These are phyloP conservation scores for Moesziomyces sp. DNA, from an alignment of 1,284 basidiomycete genomes.

Conservation along the genomic window DNA sequence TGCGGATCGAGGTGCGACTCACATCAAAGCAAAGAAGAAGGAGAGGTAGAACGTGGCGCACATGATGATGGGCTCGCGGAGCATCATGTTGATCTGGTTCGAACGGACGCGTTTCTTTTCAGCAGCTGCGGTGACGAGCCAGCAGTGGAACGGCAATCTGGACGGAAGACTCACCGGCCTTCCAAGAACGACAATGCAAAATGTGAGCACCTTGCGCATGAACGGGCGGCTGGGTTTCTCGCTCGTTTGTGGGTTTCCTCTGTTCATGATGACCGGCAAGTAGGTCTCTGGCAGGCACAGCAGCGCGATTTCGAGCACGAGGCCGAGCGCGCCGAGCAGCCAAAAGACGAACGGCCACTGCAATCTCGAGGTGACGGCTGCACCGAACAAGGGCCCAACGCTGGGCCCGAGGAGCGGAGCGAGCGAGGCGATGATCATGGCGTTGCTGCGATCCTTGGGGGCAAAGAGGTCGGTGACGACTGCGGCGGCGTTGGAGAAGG, in stretches of 20 bases:
- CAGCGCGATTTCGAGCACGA: constrained; percentile 16
- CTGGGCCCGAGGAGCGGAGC: constrained; percentile 31
- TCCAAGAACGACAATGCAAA: constrained; percentile 23
- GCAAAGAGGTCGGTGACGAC: constrained; percentile 44
- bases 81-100: constrained; percentile 38
- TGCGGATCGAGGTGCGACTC: constrained; percentile 1
- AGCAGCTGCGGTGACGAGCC: too few relatives aligned
- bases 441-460: constrained; percentile 15
- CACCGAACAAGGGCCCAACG: constrained; percentile 40
- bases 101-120: too few relatives aligned
- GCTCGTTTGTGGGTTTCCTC: constrained; percentile 1
- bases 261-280: constrained; percentile 9
- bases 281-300: constrained; percentile 40
- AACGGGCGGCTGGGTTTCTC: background rate
- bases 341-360: constrained; percentile 35
- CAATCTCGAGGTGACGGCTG: constrained; percentile 9
- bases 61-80: constrained; percentile 35
- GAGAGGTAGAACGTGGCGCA: constrained; percentile 43
- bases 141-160: too few relatives aligned
- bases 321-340: constrained; percentile 22
- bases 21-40: constrained; percentile 45
- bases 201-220: constrained; percentile 6
- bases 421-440: constrained; percentile 37
- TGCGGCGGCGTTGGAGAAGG: constrained; percentile 45
- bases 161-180: constrained; percentile 29